Evolutionary conservation across 2,329 filamentous ascomycete species (phyloP), one percentile per base, ranked within the genome.

Genomic region (Trichophyton benhamiae): DNA sequence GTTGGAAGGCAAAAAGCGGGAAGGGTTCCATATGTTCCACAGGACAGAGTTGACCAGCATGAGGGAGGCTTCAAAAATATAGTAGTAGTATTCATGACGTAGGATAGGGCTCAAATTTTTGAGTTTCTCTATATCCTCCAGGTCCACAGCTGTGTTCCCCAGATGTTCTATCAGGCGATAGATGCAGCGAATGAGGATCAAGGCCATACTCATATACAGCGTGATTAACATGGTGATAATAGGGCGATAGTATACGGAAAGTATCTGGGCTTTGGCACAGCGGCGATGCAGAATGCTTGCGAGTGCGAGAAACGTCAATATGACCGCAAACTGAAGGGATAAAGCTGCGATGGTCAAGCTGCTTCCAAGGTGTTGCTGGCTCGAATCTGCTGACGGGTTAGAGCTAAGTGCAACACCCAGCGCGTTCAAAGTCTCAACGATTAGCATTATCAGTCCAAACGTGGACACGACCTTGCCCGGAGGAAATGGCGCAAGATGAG

Each of bases 151-250:
- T 5, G 60, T 63, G 38, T 49, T 59, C 3, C 62, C 62, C 65
- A 82, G 83, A 69, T 83, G 82, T 68, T 84, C 81, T 7, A 83
- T 77, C 0, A 79, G 75, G 3, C 82, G 78, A 67, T 78, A 84
- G 60, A 83, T 74, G 52, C 80, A 83, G 15, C 82, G 77, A 1
- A 72, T 69, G 2, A 79, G 65, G 59, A 84, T 78, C 53, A 84
- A 71, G 0, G 64, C 63, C 22, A 76, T 79, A 64, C 79, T 82
- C 27, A 70, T 66, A 65, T 83, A 83, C 4, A 85, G 73, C 11
- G 79, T 80, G 38, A 72, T 60, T 1, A 84, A 72, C 1, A 76
- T 71, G 41, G 66, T 69, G 30, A 66, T 65, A 27, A 82, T 30
- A 1, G 59, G 67, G 20, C 13, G 25, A 22, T 6, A 27, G 46